Evolutionary conservation across 345 rosid genomes (phyloP).

Genomic region (Trapa bicornis): DNA sequence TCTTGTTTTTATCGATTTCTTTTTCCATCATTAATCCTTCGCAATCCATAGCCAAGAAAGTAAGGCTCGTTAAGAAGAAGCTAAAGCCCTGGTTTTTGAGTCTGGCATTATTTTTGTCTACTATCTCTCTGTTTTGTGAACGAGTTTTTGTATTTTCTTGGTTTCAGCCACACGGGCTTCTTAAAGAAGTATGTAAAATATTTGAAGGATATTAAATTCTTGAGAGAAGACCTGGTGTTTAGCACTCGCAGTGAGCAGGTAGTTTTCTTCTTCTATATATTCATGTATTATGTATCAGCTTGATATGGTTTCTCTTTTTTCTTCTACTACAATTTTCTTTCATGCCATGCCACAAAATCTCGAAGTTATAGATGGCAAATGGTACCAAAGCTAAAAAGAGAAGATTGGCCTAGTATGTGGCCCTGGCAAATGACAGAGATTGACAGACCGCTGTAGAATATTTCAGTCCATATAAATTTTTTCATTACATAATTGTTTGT

Average conservation of each 20-base stretch:
- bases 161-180: slow-evolving; percentile 77
- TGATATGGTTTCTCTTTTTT: background rate
- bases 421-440: background rate
- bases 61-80: background rate
- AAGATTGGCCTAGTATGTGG: background rate
- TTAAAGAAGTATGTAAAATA: slow-evolving; percentile 52
- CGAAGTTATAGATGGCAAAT: background rate
- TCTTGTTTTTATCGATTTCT: background rate
- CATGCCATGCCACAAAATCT: background rate
- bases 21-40: background rate
- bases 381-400: background rate
- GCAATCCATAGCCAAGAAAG: background rate
- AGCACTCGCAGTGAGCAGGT: slow-evolving; percentile 87
- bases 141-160: slow-evolving; percentile 11
- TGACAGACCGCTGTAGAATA: background rate
- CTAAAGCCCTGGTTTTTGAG: slow-evolving; percentile 2
- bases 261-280: slow-evolving; percentile 4
- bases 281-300: background rate
- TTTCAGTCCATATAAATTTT: background rate
- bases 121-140: background rate
- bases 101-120: background rate
- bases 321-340: background rate
- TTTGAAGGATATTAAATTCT: slow-evolving; percentile 58
- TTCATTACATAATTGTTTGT: background rate
- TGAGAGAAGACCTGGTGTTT: slow-evolving; percentile 81